Evolutionary conservation across 345 rosid genomes (phyloP).

Genomic region (Isatis tinctoria): DNA sequence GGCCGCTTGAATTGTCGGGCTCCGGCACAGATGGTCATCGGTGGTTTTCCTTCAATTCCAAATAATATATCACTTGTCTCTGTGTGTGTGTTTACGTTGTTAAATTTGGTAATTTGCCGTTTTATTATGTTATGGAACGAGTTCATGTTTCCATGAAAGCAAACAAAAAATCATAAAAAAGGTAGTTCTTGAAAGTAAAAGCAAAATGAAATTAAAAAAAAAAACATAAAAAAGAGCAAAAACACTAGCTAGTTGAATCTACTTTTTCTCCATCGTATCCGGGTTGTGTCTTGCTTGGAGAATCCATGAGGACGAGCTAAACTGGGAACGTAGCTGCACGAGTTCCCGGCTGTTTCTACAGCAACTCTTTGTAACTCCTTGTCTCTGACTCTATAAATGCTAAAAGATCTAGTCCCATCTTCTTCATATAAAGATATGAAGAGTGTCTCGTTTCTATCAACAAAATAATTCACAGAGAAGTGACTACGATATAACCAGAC

Average conservation of each 20-base stretch:
- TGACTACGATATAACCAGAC: not conserved
- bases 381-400: not conserved
- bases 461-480: not conserved
- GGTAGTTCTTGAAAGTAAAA: too few relatives aligned
- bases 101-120: too few relatives aligned
- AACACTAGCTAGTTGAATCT: not conserved
- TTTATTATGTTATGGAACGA: too few relatives aligned
- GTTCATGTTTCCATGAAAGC: too few relatives aligned
- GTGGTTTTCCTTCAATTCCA: too few relatives aligned
- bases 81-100: too few relatives aligned
- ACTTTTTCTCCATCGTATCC: not conserved
- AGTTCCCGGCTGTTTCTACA: not conserved
- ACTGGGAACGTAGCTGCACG: not conserved
- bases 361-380: not conserved
- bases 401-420: not conserved
- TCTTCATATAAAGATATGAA: not conserved
- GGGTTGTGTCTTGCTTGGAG: conserved; percentile 8
- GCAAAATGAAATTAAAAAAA: not conserved
- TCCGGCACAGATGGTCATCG: too few relatives aligned
- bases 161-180: too few relatives aligned
- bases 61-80: too few relatives aligned
- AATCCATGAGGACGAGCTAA: conserved; percentile 3
- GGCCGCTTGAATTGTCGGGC: too few relatives aligned
- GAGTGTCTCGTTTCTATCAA: not conserved
- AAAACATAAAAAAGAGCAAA: not conserved